phyloP scores from a whole-genome alignment of 2,329 filamentous ascomycete genomes.

The Apiospora rasikravindrae region DNA sequence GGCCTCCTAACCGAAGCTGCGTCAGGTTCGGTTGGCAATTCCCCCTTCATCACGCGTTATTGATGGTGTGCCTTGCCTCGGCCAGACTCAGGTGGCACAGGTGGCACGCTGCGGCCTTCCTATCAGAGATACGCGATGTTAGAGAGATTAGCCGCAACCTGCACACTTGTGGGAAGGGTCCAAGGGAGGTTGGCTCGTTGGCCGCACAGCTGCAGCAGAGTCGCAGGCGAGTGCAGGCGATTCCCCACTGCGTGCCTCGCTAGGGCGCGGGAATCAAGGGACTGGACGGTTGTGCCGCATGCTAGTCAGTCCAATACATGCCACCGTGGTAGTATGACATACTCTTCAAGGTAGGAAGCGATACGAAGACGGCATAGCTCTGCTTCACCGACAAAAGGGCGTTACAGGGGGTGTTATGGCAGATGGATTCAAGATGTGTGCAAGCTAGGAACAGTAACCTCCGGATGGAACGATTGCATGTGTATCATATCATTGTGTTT shows the following conservation, averaged over 20 bases:
- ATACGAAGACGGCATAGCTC: background rate
- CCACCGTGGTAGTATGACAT: background rate
- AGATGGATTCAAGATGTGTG: constrained; percentile 3
- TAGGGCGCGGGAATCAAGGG: background rate
- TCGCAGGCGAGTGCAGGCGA: background rate
- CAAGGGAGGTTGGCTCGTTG: background rate
- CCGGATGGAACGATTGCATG: background rate
- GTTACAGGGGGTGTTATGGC: background rate
- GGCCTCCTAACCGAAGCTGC: background rate
- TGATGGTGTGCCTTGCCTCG: background rate
- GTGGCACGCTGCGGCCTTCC: background rate
- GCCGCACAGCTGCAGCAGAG: background rate
- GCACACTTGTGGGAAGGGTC: background rate
- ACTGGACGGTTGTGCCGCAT: background rate
- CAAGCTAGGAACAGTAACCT: background rate
- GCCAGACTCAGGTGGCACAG: background rate
- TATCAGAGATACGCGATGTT: background rate
- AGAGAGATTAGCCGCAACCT: background rate
- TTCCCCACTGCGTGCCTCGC: background rate
- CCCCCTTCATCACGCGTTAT: background rate
- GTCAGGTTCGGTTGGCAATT: background rate
- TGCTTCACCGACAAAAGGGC: constrained; percentile 2
- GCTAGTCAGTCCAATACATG: background rate
- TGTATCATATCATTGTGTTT: background rate
- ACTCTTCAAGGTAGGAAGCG: background rate